phyloP scores from a whole-genome alignment of 192 early-diverging fungal species.

The Umbelopsis sp. region DNA sequence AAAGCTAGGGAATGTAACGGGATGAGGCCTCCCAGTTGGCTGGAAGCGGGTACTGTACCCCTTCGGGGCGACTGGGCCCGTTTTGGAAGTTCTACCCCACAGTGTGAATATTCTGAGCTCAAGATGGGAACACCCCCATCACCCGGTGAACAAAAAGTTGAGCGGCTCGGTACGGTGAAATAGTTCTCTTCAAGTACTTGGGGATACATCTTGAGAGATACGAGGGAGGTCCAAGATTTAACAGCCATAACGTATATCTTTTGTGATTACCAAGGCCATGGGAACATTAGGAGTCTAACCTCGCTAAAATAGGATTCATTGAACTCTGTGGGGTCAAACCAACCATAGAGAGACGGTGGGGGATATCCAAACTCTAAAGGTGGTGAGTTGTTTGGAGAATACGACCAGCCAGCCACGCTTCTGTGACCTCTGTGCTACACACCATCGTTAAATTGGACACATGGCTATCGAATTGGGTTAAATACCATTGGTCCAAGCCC shows the following conservation, averaged over 20 bases:
- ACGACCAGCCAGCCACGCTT: not conserved
- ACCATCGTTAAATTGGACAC: not conserved
- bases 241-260: too few species aligned
- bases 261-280: too few species aligned
- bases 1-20: too few species aligned
- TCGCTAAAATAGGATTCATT: too few species aligned
- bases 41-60: not conserved
- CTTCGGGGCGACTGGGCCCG: not conserved
- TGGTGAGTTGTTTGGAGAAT: not conserved
- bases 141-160: not conserved
- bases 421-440: not conserved
- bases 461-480: not conserved
- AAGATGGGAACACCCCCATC: not conserved
- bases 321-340: too few species aligned
- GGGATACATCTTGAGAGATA: too few species aligned
- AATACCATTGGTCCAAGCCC: not conserved
- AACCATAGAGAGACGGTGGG: not conserved
- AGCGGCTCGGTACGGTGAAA: too few species aligned
- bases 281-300: too few species aligned
- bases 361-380: not conserved
- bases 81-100: not conserved
- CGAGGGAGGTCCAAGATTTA: too few species aligned
- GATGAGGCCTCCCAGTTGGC: not conserved
- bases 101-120: not conserved
- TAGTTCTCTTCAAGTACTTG: too few species aligned